These are phyloP conservation scores for Hypoxylon perforatum DNA, from an alignment of 495 filamentous ascomycete genomes.

Conservation along the genomic window DNA sequence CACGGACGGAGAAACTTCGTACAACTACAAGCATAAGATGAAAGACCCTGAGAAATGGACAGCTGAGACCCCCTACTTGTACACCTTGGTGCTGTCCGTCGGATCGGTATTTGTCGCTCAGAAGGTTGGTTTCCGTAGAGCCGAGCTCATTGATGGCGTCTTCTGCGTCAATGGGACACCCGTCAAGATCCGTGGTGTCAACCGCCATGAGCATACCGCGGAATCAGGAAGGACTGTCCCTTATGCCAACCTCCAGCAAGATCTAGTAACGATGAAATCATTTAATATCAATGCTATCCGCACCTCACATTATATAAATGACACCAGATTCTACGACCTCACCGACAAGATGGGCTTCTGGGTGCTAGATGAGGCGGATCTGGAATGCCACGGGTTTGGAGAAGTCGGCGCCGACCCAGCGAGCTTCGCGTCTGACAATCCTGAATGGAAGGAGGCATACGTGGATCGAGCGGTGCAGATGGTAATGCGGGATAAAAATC, in stretches of 20 bases:
- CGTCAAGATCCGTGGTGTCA: slow-evolving; percentile 72
- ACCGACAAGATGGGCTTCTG: slow-evolving; percentile 77
- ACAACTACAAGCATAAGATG: slow-evolving; percentile 48
- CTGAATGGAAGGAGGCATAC: slow-evolving; percentile 74
- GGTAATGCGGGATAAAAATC: slow-evolving; percentile 75
- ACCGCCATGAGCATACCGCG: slow-evolving; percentile 75
- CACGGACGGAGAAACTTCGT: slow-evolving; percentile 15
- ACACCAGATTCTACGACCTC: slow-evolving; percentile 70
- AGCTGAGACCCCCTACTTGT: slow-evolving; percentile 74
- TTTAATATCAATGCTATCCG: slow-evolving; percentile 77
- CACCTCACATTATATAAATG: slow-evolving; percentile 73
- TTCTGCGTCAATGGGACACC: slow-evolving; percentile 70
- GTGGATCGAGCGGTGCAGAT: slow-evolving; percentile 75
- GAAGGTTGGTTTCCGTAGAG: slow-evolving; percentile 69
- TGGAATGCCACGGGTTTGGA: slow-evolving; percentile 78
- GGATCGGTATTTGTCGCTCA: slow-evolving; percentile 57
- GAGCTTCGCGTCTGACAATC: slow-evolving; percentile 70
- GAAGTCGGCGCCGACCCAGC: slow-evolving; percentile 59
- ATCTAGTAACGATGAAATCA: slow-evolving; percentile 72
- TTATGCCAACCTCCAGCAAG: slow-evolving; percentile 62
- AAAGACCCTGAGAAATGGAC: slow-evolving; percentile 70
- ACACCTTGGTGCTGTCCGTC: slow-evolving; percentile 57
- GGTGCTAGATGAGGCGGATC: slow-evolving; percentile 78
- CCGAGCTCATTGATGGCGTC: slow-evolving; percentile 66
- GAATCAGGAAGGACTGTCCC: slow-evolving; percentile 70